phyloP scores from a whole-genome alignment of 345 rosid species.

The Tarenaya hassleriana region DNA sequence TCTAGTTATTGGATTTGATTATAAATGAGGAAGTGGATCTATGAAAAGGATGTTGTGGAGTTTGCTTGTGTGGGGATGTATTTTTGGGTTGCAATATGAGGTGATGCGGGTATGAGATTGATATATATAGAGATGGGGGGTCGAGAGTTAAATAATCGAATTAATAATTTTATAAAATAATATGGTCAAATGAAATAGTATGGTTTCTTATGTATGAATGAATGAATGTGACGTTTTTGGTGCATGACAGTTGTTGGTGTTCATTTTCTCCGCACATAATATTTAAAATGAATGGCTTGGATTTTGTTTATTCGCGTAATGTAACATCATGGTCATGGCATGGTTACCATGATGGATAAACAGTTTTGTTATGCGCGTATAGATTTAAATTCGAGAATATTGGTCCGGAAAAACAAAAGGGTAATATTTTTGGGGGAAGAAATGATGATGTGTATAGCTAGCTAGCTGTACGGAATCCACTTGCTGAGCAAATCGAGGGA shows the following conservation, averaged over 20 bases:
- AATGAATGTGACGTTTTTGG: constrained; percentile 27
- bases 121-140: constrained; percentile 21
- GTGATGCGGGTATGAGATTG: constrained; percentile 12
- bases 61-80: no score
- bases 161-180: constrained; percentile 7
- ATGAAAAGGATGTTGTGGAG: constrained; percentile 11
- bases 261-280: constrained; percentile 13
- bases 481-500: constrained; percentile 18
- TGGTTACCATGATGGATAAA: no score
- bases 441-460: constrained; percentile 13
- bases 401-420: no score
- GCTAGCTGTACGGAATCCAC: constrained; percentile 28
- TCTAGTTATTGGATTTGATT: not conserved
- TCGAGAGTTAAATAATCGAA: constrained; percentile 20
- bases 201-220: constrained; percentile 16
- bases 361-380: not conserved
- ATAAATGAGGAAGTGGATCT: not conserved
- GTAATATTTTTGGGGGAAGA: not conserved
- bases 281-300: constrained; percentile 29
- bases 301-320: constrained; percentile 19
- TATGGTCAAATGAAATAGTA: constrained; percentile 25
- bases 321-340: not conserved
- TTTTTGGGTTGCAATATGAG: no score
- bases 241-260: constrained; percentile 30
- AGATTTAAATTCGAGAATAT: no score